Conservation (phyloP, 345 rosid species). For the Arabidopsis thaliana region TAIR10.1 NC_003071.7:12670001-12670500, state of each 20-base stretch:
- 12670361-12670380: background rate
- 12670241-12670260: constrained; percentile 11
- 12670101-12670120: constrained; percentile 47
- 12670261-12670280: background rate
- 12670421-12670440: background rate
- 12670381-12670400: background rate
- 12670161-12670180: constrained; percentile 11
- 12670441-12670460: background rate
- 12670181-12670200: constrained; percentile 8
- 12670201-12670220: background rate
- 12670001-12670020: constrained; percentile 44
- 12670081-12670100: constrained; percentile 91
- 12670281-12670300: background rate
- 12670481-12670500: background rate
- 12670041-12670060: constrained; percentile 99
- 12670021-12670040: constrained; percentile 70
- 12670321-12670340: background rate
- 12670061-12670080: constrained; percentile 99
- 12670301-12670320: background rate
- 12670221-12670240: background rate
- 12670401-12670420: background rate
- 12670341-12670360: background rate
- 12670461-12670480: background rate
- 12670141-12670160: constrained; percentile 17
- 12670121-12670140: constrained; percentile 54